Evolutionary conservation across 805 yeast species (phyloP), one percentile per base, ranked within the genome.

Genomic region (Priceomyces carsonii): DNA sequence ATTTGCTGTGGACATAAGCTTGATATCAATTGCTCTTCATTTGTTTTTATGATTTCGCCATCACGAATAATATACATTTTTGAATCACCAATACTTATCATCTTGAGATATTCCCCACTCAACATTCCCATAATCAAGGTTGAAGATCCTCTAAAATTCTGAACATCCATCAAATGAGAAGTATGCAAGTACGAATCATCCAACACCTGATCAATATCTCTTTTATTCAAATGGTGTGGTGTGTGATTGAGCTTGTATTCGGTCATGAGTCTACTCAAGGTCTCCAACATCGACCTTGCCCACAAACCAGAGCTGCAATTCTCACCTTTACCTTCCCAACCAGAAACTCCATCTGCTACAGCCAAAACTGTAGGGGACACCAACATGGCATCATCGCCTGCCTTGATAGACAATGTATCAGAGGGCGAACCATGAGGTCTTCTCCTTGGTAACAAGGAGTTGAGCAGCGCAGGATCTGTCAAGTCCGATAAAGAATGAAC

Each of bases 331-430:
- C 69, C 63, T 46, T 70, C 75, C 80, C 80, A 75, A 1, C 79
- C 78, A 14, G 77, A 69, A 6, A 75, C 77, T 1, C 81, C 81
- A 47, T 75, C 81, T 3, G 81, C 80, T 3, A 75, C 66, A 2
- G 76, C 80, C 35, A 75, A 47, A 27, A 75, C 64, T 4, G 75
- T 64, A 0, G 79, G 77, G 3, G 77, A 69, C 2, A 73, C 71
- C 26, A 75, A 55, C 78, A 75, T 72, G 6, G 81, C 79, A 47
- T 75, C 81, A 42, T 75, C 81, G 1, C 81, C 80, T 15, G 74
- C 75, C 42, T 71, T 70, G 29, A 75, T 65, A 6, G 76, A 69
- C 3, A 75, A 50, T 0, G 81, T 75, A 43, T 75, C 80, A 9
- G 60, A 63, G 0, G 78, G 77, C 15, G 75, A 70, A 3, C 79